Conservation (phyloP, 148 eudicot species). For the Polygonum aviculare region DNA sequence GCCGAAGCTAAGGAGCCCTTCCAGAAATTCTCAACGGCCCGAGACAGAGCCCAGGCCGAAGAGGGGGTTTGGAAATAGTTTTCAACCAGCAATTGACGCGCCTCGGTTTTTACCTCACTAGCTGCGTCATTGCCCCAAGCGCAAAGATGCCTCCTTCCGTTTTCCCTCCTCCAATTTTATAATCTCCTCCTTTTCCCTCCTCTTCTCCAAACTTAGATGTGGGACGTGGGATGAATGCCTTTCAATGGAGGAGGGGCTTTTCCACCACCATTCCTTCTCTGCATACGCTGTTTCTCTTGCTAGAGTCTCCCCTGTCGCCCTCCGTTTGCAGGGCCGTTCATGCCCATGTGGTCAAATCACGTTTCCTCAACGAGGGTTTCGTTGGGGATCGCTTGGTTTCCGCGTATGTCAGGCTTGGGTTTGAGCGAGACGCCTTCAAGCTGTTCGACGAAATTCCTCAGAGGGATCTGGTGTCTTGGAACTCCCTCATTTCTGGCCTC, state of each 20-base stretch:
- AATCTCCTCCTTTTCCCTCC: background rate
- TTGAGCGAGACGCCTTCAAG: slow-evolving; percentile 16
- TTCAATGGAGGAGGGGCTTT: background rate
- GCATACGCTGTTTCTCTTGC: background rate
- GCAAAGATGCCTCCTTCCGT: slow-evolving; percentile 10
- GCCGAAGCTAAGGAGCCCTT: background rate
- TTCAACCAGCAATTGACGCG: slow-evolving; percentile 40
- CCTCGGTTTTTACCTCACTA: slow-evolving; percentile 17
- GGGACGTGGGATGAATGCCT: background rate
- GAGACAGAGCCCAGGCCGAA: too few species aligned
- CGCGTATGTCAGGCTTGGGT: slow-evolving; percentile 16
- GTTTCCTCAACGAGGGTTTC: slow-evolving; percentile 22
- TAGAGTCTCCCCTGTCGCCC: slow-evolving; percentile 15
- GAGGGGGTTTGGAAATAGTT: slow-evolving; percentile 37
- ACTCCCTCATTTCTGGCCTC: slow-evolving; percentile 29
- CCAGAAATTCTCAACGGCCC: too few species aligned
- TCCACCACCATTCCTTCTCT: background rate
- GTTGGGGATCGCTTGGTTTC: slow-evolving; percentile 37
- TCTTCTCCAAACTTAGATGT: background rate
- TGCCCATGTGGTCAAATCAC: slow-evolving; percentile 22
- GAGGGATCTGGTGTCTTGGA: slow-evolving; percentile 37
- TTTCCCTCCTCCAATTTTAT: background rate
- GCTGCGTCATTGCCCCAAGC: slow-evolving; percentile 38
- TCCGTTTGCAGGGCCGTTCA: slow-evolving; percentile 21
- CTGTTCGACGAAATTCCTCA: slow-evolving; percentile 43